phyloP scores from a whole-genome alignment of 306 rosid genomes.

The Calophaca sinica region DNA sequence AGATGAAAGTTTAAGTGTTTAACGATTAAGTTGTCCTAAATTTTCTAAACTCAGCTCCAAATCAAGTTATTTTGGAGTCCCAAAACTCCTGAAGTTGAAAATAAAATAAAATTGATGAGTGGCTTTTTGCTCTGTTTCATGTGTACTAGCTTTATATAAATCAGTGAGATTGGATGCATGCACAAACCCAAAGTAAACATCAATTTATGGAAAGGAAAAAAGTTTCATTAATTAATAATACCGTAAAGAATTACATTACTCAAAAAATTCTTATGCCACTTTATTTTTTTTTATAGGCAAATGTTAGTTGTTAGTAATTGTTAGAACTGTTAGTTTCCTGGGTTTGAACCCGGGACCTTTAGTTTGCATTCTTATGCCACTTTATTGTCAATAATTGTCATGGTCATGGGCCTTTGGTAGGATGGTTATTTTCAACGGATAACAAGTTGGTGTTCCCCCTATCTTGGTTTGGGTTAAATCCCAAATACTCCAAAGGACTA shows the following conservation, averaged over 20 bases:
- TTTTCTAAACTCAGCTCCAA: slow-evolving; percentile 9
- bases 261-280: background rate
- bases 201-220: background rate
- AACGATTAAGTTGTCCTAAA: background rate
- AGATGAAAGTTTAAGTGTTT: background rate
- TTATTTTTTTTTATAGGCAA: no score
- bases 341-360: no score
- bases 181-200: background rate
- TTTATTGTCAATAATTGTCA: no score
- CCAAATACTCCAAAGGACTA: no score
- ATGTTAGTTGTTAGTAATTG: no score
- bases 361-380: no score
- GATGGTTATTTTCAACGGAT: background rate
- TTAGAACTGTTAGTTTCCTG: no score
- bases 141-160: no score
- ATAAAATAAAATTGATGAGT: no score
- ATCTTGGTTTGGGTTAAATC: background rate
- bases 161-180: background rate
- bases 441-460: slow-evolving; percentile 7
- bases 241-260: background rate
- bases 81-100: background rate
- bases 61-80: background rate
- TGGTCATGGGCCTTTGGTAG: no score
- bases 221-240: no score
- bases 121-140: no score